Evolutionary conservation across 345 rosid genomes (phyloP), one percentile per base, ranked within the genome.

Genomic region (Nephelium lappaceum): DNA sequence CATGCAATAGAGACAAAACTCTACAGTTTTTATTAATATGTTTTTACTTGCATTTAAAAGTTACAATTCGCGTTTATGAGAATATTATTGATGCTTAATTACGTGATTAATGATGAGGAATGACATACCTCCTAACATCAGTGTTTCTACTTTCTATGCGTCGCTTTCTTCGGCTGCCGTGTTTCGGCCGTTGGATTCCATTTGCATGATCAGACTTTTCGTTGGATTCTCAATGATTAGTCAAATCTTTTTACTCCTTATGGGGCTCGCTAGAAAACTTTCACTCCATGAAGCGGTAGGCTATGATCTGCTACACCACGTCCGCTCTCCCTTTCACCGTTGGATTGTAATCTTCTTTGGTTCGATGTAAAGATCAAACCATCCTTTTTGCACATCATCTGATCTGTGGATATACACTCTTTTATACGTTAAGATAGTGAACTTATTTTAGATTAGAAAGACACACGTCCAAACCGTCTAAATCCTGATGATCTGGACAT

Each of bases 111-210:
- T 64, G 10, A 43, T 62, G 12, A 12, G 27, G 47, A 75, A 64
- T 47, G 62, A 65, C 78, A 65, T 24, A 18, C n/a, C 51, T 27
- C 42, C 78, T 60, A 63, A 63, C 38, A 11, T 64, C 71, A 67
- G 4, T 9, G 42, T 24, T 21, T 36, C 14, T 19, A 31, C 3
- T 24, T 21, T 36, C 14, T 19, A 31, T 2, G 36, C 0, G 36
- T 1, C 2, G 36, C 36, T 27, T 4, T 67, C 24, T 51, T 8
- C 14, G 79, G 67, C 73, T 67, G 79, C 73, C 19, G 66, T 68
- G 42, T 14, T 67, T 76, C 57, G 6, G 41, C 79, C 73, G 57
- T 76, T 11, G 73, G 79, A 76, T 76, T 38, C 19, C 15, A 64
- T 76, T 39, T 39, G 3, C 24, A 63, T 61, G 31, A 67, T 55